Conservation (phyloP, 2,329 filamentous ascomycete genomes). For the Nothophoma quercina region DNA sequence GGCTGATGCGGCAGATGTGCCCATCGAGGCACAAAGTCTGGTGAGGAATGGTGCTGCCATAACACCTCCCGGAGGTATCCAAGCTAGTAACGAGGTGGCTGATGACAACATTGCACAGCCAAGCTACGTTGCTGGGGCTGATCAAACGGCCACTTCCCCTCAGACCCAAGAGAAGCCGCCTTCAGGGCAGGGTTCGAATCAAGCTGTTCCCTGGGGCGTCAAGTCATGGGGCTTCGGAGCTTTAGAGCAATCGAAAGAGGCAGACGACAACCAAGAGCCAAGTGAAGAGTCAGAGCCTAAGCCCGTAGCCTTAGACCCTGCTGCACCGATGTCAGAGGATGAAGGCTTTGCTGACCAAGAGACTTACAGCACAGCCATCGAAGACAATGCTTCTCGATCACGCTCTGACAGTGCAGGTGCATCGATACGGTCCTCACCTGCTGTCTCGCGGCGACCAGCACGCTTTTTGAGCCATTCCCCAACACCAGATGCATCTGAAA, state of each 20-base stretch:
- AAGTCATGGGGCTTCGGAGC: conserved; percentile 17
- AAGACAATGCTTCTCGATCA: conserved; percentile 14
- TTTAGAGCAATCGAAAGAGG: background rate
- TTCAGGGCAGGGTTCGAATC: background rate
- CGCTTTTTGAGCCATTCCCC: conserved; percentile 35
- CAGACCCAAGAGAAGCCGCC: conserved; percentile 4
- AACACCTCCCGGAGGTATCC: background rate
- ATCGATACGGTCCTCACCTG: conserved; percentile 33
- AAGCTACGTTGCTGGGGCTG: background rate
- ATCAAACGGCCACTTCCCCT: background rate
- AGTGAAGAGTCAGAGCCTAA: background rate
- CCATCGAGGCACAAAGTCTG: background rate
- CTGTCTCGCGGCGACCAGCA: conserved; percentile 27
- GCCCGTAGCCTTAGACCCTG: background rate
- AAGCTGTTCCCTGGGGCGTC: conserved; percentile 6
- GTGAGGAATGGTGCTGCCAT: background rate
- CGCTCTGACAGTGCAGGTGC: conserved; percentile 19
- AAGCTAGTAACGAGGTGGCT: background rate
- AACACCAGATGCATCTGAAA: conserved; percentile 26
- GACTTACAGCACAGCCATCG: conserved; percentile 10
- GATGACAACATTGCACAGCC: background rate
- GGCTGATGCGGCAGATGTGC: too few species aligned
- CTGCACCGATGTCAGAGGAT: conserved; percentile 7
- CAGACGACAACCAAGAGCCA: background rate
- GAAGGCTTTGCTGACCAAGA: conserved; percentile 15